These are phyloP conservation scores for Cladorrhinum sp. DNA, from an alignment of 2,329 filamentous ascomycete genomes.

Conservation along the genomic window DNA sequence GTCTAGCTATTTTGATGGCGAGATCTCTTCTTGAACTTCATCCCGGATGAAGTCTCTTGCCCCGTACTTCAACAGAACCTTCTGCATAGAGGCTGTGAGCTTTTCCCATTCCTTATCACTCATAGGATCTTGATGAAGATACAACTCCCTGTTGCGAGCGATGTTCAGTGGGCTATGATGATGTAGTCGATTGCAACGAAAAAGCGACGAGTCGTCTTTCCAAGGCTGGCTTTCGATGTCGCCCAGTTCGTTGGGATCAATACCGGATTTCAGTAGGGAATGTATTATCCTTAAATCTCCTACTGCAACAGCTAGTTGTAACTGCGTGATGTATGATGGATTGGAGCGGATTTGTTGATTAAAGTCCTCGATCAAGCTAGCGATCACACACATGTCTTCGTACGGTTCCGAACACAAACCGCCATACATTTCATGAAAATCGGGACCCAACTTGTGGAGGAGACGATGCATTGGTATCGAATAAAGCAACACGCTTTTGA, in stretches of 20 bases:
- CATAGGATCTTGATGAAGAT: not conserved
- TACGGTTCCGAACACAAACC: too few relatives aligned
- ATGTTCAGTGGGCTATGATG: not conserved
- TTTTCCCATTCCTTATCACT: too few relatives aligned
- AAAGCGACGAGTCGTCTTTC: not conserved
- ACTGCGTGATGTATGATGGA: not conserved
- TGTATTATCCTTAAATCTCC: not conserved
- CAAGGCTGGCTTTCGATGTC: not conserved
- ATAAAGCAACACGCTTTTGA: not conserved
- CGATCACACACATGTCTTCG: not conserved
- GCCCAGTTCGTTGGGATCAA: not conserved
- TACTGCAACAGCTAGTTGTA: not conserved
- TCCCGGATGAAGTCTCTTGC: too few relatives aligned
- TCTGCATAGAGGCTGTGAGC: too few relatives aligned
- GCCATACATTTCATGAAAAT: not conserved
- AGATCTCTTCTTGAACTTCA: too few relatives aligned
- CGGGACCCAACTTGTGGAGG: not conserved
- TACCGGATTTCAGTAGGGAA: not conserved
- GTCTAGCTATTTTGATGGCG: too few relatives aligned
- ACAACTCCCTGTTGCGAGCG: not conserved
- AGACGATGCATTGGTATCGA: not conserved
- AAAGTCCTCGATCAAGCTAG: not conserved
- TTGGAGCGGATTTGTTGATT: not conserved
- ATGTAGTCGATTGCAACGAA: not conserved
- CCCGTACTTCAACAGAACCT: too few relatives aligned